Evolutionary conservation across 257 asterid species (phyloP), one percentile per base, ranked within the genome.

Genomic region (Rhazya stricta): DNA sequence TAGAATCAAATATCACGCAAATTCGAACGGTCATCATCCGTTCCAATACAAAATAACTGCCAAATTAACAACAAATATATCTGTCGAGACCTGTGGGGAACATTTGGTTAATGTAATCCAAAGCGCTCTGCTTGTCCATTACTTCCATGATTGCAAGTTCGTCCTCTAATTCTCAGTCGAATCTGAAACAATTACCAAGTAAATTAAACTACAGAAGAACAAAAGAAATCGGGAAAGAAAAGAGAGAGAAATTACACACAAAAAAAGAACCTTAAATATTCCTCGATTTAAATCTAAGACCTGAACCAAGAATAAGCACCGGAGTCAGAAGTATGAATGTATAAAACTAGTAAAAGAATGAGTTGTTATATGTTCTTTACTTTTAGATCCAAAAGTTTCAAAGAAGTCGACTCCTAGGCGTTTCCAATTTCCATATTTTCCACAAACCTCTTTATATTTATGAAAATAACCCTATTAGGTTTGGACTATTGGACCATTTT

Each of bases 31-130:
- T 71, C 75, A 16, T 23, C 63, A 50, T 32, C 61, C 73, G 15
- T 25, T n/a, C 37, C 11, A 19, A 42, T 41, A 21, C 9, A 13
- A 25, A 51, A 29, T 15, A 18, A 36, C 54, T 41, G 18, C 1
- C 41, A 63, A 36, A 16, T 23, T 21, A 25, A 41, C 4, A 1
- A 41, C n/a, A 13, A 0, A 67, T 1, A 21, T 25, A 77, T 8
- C 19, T 29, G 36, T 21, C 54, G 53, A 68, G 39, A 94, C 98
- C 97, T 82, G 97, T 90, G 51, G 98, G 98, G 75, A 94, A 94
- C 96, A 91, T 94, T 89, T 91, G 96, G 80, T 94, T 94, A 88
- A 94, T 94, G 88, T 90, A 91, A 88, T 94, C 98, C 86, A 91
- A 60, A 73, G 96, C 91, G 83, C 88, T 89, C 86, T 90, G 96